These are phyloP conservation scores for Diaporthe batatas DNA, from an alignment of 2,329 filamentous ascomycete species.

Conservation along the genomic window DNA sequence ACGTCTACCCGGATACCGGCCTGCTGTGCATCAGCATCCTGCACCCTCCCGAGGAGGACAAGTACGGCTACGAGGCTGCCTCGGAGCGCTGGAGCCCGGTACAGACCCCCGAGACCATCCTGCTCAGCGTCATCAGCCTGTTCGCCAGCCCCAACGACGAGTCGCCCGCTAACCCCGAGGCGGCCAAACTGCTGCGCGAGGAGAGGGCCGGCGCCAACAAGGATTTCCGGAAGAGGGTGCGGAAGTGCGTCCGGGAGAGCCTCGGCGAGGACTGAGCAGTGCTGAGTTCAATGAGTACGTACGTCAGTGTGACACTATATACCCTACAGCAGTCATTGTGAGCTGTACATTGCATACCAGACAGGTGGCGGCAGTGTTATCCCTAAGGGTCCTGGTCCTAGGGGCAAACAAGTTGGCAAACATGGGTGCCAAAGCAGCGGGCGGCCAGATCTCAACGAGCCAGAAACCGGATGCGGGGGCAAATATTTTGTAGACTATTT, in stretches of 20 bases:
- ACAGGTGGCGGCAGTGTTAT: slow-evolving; percentile 17
- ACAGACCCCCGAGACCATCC: slow-evolving; percentile 93
- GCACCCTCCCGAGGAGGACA: slow-evolving; percentile 93
- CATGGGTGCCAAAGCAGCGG: not conserved
- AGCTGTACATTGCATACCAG: slow-evolving; percentile 9
- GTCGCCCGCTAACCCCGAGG: slow-evolving; percentile 94
- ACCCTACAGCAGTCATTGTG: slow-evolving; percentile 24
- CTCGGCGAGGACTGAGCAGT: slow-evolving; percentile 75
- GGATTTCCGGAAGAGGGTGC: slow-evolving; percentile 84
- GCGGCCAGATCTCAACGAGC: not conserved
- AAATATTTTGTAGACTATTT: slow-evolving; percentile 4
- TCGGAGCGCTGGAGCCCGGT: slow-evolving; percentile 95
- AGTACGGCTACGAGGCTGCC: slow-evolving; percentile 92
- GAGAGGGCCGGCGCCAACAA: slow-evolving; percentile 71
- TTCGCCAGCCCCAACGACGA: slow-evolving; percentile 95
- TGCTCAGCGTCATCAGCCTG: slow-evolving; percentile 92
- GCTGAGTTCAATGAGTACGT: not conserved
- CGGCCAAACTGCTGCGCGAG: slow-evolving; percentile 87
- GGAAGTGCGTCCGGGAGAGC: slow-evolving; percentile 85
- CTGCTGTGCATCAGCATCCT: slow-evolving; percentile 97
- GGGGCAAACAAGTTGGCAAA: slow-evolving; percentile 1
- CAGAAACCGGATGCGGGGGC: not conserved
- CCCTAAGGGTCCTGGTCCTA: not conserved
- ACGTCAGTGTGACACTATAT: slow-evolving; percentile 20
- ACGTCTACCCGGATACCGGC: slow-evolving; percentile 84